Percentiles rank a stretch among this genome's conserved stretches.
Conservation (phyloP, 805 yeast species). For the Sugiyamaella lignohabitans region DNA sequence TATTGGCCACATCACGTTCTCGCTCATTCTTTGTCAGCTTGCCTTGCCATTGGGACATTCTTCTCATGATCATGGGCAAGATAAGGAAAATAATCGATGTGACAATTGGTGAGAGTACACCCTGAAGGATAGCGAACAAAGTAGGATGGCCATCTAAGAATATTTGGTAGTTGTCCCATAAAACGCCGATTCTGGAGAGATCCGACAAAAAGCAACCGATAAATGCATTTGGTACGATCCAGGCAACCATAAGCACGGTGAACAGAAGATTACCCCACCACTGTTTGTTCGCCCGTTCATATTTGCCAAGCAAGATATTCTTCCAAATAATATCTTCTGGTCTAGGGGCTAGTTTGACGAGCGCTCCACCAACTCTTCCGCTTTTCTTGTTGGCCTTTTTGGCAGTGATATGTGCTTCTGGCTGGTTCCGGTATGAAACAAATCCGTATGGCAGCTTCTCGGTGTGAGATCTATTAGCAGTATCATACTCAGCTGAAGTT, state of each 20-base stretch:
- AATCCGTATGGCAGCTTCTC: conserved; percentile 12
- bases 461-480: conserved; percentile 14
- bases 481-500: conserved; percentile 10
- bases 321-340: conserved; percentile 35
- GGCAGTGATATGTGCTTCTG: conserved; percentile 23
- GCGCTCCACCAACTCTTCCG: conserved; percentile 13
- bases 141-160: conserved; percentile 25
- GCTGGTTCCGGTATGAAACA: conserved; percentile 23
- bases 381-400: background rate
- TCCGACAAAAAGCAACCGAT: conserved; percentile 36
- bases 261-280: conserved; percentile 31
- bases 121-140: conserved; percentile 33
- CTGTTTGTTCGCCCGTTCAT: conserved; percentile 29
- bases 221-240: conserved; percentile 37
- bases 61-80: conserved; percentile 33
- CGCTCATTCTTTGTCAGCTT: conserved; percentile 32
- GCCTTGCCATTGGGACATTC: conserved; percentile 35
- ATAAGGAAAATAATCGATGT: conserved; percentile 31
- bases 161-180: conserved; percentile 32
- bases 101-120: conserved; percentile 33
- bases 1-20: conserved; percentile 33
- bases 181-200: conserved; percentile 30
- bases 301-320: conserved; percentile 26
- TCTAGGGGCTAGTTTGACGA: conserved; percentile 29
- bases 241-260: conserved; percentile 26